Conservation (phyloP, 768 basidiomycete genomes). For the Butyriboletus loyo region DNA sequence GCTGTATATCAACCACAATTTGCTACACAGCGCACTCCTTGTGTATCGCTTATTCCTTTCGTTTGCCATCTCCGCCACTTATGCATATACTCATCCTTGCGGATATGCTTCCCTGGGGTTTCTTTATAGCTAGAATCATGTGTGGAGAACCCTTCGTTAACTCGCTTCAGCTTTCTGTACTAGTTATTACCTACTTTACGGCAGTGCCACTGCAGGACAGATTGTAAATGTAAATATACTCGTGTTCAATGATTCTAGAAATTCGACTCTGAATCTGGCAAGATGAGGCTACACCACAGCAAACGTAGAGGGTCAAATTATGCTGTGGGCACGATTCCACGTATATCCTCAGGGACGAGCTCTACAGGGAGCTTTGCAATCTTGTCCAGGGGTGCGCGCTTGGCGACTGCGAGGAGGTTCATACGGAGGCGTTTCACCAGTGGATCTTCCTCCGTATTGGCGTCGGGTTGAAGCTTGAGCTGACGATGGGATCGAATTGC, state of each 20-base stretch:
- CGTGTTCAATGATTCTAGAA: conserved; percentile 4
- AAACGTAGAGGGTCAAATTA: conserved; percentile 4
- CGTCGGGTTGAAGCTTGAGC: background rate
- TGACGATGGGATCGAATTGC: background rate
- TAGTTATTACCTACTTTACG: conserved; percentile 14
- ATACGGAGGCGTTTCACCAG: conserved; percentile 57
- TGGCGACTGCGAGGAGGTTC: conserved; percentile 73
- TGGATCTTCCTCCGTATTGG: conserved; percentile 42
- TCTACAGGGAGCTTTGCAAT: conserved; percentile 63
- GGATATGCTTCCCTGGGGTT: background rate
- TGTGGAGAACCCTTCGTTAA: background rate
- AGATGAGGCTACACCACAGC: background rate
- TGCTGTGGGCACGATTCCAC: conserved; percentile 57
- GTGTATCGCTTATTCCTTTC: conserved; percentile 11
- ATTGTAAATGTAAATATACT: background rate
- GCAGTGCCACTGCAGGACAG: conserved; percentile 8
- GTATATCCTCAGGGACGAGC: conserved; percentile 62
- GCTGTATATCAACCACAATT: conserved; percentile 7
- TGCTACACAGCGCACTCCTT: background rate
- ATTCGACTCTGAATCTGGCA: background rate
- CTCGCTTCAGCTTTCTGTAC: conserved; percentile 5
- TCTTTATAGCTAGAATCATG: conserved; percentile 4
- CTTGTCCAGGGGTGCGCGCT: conserved; percentile 70
- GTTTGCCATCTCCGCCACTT: background rate
- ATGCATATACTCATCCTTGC: background rate